A percentile compares a stretch with the other conserved stretches of the same genome.
phyloP scores from a whole-genome alignment of 768 basidiomycete genomes.

The Podaxis pistillaris region DNA sequence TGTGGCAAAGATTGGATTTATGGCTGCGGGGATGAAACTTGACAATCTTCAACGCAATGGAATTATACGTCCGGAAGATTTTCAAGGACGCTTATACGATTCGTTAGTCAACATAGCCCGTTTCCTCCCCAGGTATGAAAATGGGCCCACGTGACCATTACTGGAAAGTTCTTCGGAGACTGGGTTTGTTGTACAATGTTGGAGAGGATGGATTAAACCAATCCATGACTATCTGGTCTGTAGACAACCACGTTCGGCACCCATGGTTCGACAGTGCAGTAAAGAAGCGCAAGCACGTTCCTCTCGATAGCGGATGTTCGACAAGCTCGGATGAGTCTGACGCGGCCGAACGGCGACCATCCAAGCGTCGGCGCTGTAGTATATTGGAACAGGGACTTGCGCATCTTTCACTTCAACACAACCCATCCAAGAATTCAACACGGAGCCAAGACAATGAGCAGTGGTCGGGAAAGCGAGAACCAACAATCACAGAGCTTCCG shows the following conservation, averaged over 20 bases:
- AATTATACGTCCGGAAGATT: no score
- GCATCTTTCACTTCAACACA: conserved; percentile 38
- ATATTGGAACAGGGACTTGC: conserved; percentile 58
- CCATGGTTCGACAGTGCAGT: conserved; percentile 41
- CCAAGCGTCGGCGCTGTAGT: conserved; percentile 48
- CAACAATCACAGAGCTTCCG: neutral
- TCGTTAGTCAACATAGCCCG: no score
- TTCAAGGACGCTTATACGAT: no score
- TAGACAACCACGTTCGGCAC: conserved; percentile 32
- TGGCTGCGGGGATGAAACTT: no score
- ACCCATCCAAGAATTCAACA: conserved; percentile 12
- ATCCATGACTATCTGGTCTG: conserved; percentile 26
- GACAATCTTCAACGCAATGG: no score
- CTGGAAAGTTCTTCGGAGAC: neutral
- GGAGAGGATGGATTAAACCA: neutral
- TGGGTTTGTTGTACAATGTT: neutral
- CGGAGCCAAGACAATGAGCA: conserved; percentile 7
- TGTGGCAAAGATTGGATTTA: no score
- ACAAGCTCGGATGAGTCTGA: conserved; percentile 18
- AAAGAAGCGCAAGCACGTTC: conserved; percentile 39
- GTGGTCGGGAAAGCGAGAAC: neutral
- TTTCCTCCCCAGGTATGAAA: no score
- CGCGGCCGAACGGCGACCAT: conserved; percentile 21
- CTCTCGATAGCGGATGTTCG: conserved; percentile 15
- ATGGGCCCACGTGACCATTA: neutral